Percentiles rank a stretch among this genome's conserved stretches.
Evolutionary conservation across 768 basidiomycete genomes (phyloP).

Genomic region (Suillus occidentalis): DNA sequence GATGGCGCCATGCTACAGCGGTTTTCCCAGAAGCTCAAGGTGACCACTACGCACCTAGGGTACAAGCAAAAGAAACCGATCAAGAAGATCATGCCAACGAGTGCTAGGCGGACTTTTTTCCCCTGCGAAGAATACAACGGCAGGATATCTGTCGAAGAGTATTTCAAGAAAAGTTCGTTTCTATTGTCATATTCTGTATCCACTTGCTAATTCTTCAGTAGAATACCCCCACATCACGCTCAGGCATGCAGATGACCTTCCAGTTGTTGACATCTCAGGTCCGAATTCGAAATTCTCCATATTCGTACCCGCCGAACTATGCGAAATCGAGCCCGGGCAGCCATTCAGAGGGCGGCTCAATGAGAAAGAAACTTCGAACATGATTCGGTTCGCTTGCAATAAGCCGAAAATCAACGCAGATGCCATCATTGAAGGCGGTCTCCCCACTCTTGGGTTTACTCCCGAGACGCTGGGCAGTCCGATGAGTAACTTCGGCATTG

Average conservation of each 20-base stretch:
- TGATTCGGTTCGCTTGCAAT: constrained; percentile 71
- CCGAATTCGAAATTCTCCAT: constrained; percentile 27
- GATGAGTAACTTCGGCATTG: constrained; percentile 55
- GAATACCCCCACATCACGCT: constrained; percentile 57
- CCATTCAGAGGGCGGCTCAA: constrained; percentile 61
- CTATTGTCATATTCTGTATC: constrained; percentile 1
- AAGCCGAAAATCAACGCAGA: constrained; percentile 58
- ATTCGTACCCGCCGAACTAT: constrained; percentile 69
- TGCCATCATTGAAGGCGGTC: constrained; percentile 57
- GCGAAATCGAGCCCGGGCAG: constrained; percentile 59
- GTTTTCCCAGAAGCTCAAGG: constrained; percentile 55
- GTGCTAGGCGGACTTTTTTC: constrained; percentile 52
- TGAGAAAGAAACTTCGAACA: constrained; percentile 57
- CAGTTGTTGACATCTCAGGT: constrained; percentile 55
- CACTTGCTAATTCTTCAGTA: constrained; percentile 28
- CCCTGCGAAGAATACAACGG: constrained; percentile 57
- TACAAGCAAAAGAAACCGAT: constrained; percentile 52
- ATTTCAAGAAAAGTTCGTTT: constrained; percentile 59
- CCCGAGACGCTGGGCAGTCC: constrained; percentile 36
- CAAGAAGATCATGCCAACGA: constrained; percentile 36
- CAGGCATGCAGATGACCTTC: constrained; percentile 45
- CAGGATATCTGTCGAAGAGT: constrained; percentile 57
- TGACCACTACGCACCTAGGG: constrained; percentile 56
- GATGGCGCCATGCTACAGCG: constrained; percentile 43
- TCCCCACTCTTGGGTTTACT: constrained; percentile 53